Percentiles rank a stretch among this genome's conserved stretches.
Evolutionary conservation across 805 yeast species (phyloP).

Genomic region (Pichia eremophila): DNA sequence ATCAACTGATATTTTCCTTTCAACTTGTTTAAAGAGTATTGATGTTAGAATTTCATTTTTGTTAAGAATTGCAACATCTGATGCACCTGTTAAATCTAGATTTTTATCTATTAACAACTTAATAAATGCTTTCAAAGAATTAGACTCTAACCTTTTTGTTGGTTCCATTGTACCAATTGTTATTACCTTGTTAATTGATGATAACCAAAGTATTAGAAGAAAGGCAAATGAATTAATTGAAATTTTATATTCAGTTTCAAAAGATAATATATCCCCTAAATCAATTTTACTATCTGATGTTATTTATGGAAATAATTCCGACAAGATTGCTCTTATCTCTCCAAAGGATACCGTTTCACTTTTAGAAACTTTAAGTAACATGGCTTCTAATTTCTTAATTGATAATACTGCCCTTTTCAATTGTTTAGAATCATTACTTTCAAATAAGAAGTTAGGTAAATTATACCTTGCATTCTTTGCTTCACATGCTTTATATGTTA

Average conservation of each 20-base stretch:
- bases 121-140: constrained; percentile 27
- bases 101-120: constrained; percentile 37
- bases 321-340: constrained; percentile 46
- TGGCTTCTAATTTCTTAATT: constrained; percentile 34
- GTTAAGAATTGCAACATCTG: constrained; percentile 45
- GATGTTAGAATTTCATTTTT: constrained; percentile 44
- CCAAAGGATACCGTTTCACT: constrained; percentile 55
- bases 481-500: constrained; percentile 49
- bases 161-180: constrained; percentile 53
- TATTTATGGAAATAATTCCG: constrained; percentile 44
- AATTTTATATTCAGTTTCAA: constrained; percentile 18
- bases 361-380: constrained; percentile 29
- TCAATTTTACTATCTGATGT: constrained; percentile 39
- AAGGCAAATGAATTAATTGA: constrained; percentile 31
- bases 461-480: constrained; percentile 55
- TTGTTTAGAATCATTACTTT: constrained; percentile 26
- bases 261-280: constrained; percentile 24
- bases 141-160: constrained; percentile 26
- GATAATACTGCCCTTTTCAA: constrained; percentile 40
- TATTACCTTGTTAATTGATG: constrained; percentile 43
- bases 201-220: constrained; percentile 41
- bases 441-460: constrained; percentile 48
- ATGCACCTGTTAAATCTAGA: constrained; percentile 51
- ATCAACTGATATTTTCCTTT: constrained; percentile 13
- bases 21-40: constrained; percentile 10